Evolutionary conservation across 768 basidiomycete species (phyloP).

Genomic region (Chalciporus chontae): DNA sequence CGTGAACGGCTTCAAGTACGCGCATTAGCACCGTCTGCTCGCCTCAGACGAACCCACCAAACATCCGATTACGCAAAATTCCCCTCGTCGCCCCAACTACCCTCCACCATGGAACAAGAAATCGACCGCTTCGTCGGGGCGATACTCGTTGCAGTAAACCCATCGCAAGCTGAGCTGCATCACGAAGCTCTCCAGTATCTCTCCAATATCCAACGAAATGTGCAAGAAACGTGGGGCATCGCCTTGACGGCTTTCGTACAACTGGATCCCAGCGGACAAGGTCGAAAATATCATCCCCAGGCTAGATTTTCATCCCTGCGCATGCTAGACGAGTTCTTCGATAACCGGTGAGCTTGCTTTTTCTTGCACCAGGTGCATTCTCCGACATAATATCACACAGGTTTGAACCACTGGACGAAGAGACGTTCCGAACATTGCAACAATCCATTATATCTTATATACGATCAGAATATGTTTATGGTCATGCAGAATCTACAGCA

Average conservation of each 20-base stretch:
- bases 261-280: conserved; percentile 49
- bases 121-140: conserved; percentile 78
- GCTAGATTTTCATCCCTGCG: conserved; percentile 79
- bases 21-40: not conserved
- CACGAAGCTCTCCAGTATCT: conserved; percentile 87
- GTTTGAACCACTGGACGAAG: conserved; percentile 65
- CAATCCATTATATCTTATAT: conserved; percentile 80
- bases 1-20: conserved; percentile 1
- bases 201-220: conserved; percentile 70
- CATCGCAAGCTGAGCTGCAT: conserved; percentile 64
- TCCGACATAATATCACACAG: conserved; percentile 28
- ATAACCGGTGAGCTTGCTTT: conserved; percentile 63
- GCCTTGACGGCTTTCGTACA: conserved; percentile 74
- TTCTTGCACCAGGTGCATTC: not conserved
- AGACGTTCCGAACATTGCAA: conserved; percentile 67
- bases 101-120: conserved; percentile 62
- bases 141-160: conserved; percentile 85
- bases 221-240: conserved; percentile 74
- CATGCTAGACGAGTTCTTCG: conserved; percentile 78
- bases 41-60: not conserved
- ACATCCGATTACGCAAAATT: conserved; percentile 1
- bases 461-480: conserved; percentile 83
- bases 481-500: conserved; percentile 76
- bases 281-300: conserved; percentile 63
- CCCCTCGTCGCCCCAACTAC: not conserved